Evolutionary conservation across 78 protist species (phyloP).

Genomic region (Dictyostelium firmibasis): DNA sequence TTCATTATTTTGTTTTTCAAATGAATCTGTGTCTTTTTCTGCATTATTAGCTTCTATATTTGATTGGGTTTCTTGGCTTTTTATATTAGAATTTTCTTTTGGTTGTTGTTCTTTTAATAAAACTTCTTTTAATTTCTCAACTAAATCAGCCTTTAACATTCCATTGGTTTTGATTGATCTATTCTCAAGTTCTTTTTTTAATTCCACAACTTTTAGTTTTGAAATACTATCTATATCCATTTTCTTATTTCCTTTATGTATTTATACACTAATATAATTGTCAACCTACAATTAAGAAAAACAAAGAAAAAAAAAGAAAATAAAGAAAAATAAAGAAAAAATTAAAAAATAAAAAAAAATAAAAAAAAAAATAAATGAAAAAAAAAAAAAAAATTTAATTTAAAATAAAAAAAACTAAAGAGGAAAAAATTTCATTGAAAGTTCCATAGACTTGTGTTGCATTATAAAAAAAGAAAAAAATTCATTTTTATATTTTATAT

Average conservation of each 20-base stretch:
- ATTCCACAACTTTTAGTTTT: slow-evolving; percentile 2
- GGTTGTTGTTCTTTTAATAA: background rate
- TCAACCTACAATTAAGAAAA: too few relatives aligned
- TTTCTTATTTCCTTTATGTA: background rate
- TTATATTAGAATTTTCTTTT: background rate
- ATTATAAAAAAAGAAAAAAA: too few relatives aligned
- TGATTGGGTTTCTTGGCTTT: background rate
- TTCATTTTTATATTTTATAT: background rate
- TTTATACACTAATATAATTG: too few relatives aligned
- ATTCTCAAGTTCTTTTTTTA: slow-evolving; percentile 7
- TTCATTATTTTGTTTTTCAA: background rate
- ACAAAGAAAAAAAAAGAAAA: background rate
- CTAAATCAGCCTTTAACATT: background rate
- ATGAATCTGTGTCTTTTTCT: background rate
- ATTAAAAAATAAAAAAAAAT: background rate
- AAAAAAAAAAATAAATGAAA: too few relatives aligned
- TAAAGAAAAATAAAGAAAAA: background rate
- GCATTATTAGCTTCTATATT: background rate
- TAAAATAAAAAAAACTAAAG: too few relatives aligned
- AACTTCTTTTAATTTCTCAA: background rate
- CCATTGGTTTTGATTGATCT: slow-evolving; percentile 2
- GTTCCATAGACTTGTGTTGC: too few relatives aligned
- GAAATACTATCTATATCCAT: background rate
- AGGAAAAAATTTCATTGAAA: too few relatives aligned
- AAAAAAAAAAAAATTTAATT: too few relatives aligned